Evolutionary conservation across 306 rosid genomes (phyloP).

Genomic region (Neltuma alba): DNA sequence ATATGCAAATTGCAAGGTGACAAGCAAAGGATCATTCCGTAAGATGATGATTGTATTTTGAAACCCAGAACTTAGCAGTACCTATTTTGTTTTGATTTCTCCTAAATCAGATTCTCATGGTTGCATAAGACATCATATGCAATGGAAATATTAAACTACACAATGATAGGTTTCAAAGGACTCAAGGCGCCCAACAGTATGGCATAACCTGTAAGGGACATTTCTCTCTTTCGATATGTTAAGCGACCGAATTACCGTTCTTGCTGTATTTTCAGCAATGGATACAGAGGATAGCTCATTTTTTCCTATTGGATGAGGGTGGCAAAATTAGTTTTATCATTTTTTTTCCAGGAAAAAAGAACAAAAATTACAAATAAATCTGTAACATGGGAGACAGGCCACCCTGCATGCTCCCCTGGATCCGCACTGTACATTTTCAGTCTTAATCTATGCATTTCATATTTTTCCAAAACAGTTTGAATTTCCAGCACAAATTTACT

Average conservation of each 20-base stretch:
- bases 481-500: too few species aligned
- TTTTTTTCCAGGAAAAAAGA: too few species aligned
- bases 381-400: too few species aligned
- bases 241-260: background rate
- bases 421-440: too few species aligned
- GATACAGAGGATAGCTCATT: background rate
- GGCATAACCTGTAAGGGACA: background rate
- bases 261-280: background rate
- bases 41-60: too few species aligned
- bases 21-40: background rate
- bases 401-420: too few species aligned
- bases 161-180: slow-evolving; percentile 41
- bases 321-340: too few species aligned
- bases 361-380: too few species aligned
- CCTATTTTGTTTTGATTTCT: background rate
- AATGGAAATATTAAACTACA: slow-evolving; percentile 30
- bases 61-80: too few species aligned
- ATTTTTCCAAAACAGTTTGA: too few species aligned
- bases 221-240: background rate
- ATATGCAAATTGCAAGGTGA: background rate
- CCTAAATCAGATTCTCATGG: background rate
- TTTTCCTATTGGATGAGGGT: too few species aligned
- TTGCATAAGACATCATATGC: slow-evolving; percentile 6
- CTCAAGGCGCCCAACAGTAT: slow-evolving; percentile 33
- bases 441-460: too few species aligned